Evolutionary conservation across 163 green algal genomes (phyloP).

Genomic region (Prototheca wickerhamii): DNA sequence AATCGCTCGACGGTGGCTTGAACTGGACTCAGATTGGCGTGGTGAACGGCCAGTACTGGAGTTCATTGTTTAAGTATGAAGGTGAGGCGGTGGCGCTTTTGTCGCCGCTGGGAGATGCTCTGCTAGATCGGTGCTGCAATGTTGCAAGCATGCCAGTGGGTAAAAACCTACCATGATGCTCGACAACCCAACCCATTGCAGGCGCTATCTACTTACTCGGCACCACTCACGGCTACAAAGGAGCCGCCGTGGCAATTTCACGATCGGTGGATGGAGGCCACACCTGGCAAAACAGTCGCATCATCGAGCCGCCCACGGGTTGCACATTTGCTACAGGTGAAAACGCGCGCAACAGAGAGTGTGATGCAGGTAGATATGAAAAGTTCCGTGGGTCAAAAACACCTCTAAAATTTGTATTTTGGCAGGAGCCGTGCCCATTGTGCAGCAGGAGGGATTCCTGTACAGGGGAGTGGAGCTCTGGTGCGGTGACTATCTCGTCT

Average conservation of each 20-base stretch:
- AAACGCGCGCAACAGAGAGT: too few species aligned
- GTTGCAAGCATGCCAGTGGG: too few species aligned
- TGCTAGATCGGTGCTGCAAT: background rate
- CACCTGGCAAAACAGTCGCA: slow-evolving; percentile 8
- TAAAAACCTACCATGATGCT: too few species aligned
- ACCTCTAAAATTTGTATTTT: too few species aligned
- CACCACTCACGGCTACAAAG: background rate
- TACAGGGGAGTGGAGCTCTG: slow-evolving; percentile 14
- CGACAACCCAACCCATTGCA: background rate
- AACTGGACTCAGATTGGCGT: slow-evolving; percentile 2
- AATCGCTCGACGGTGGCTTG: slow-evolving; percentile 2
- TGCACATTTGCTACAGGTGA: slow-evolving; percentile 18
- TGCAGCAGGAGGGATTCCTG: slow-evolving; percentile 4
- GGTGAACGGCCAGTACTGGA: slow-evolving; percentile 7
- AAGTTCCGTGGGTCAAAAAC: background rate
- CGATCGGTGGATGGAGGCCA: slow-evolving; percentile 3
- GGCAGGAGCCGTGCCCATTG: slow-evolving; percentile 17
- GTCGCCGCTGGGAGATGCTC: background rate
- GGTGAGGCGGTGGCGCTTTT: background rate
- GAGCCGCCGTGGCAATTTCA: slow-evolving; percentile 6
- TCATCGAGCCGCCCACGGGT: background rate
- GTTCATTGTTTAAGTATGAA: slow-evolving; percentile 6
- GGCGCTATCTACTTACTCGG: slow-evolving; percentile 13
- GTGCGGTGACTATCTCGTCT: slow-evolving; percentile 3
- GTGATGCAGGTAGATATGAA: background rate